Evolutionary conservation across 306 rosid genomes (phyloP).

Genomic region (Quercus gilva): DNA sequence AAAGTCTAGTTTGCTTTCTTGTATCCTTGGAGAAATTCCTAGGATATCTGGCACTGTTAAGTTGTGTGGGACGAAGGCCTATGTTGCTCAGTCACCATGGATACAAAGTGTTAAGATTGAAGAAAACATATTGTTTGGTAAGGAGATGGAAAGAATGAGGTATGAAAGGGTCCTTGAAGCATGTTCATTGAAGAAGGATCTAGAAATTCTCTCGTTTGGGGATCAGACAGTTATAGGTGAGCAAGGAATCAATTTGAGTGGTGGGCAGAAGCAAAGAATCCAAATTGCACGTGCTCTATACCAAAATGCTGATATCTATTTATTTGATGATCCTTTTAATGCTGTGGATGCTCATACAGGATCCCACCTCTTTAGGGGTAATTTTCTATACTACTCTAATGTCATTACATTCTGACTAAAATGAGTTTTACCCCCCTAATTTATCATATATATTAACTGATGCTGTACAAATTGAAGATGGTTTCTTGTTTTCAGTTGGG

Average conservation of each 20-base stretch:
- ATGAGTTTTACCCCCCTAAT: not conserved
- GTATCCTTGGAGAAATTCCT: conserved; percentile 85
- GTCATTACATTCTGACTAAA: conserved; percentile 1
- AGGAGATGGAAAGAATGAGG: conserved; percentile 66
- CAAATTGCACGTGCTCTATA: conserved; percentile 86
- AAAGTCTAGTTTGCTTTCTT: conserved; percentile 78
- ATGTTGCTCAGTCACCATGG: conserved; percentile 92
- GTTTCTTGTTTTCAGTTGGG: not conserved
- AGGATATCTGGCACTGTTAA: conserved; percentile 58
- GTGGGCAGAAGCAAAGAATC: conserved; percentile 91
- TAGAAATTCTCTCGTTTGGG: conserved; percentile 69
- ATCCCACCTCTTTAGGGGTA: conserved; percentile 83
- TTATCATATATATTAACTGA: not conserved
- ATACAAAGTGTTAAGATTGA: conserved; percentile 89
- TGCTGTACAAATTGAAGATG: not conserved
- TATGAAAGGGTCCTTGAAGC: conserved; percentile 82
- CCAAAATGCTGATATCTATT: conserved; percentile 84
- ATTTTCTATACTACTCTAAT: conserved; percentile 7
- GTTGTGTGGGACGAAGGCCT: conserved; percentile 87
- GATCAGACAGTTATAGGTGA: conserved; percentile 91
- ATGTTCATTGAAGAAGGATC: conserved; percentile 76
- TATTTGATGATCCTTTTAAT: conserved; percentile 92
- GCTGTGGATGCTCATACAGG: conserved; percentile 97
- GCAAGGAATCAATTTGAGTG: conserved; percentile 93
- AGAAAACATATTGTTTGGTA: conserved; percentile 75